Conservation (phyloP, 2,329 filamentous ascomycete species). For the Fusarium domesticum region DNA sequence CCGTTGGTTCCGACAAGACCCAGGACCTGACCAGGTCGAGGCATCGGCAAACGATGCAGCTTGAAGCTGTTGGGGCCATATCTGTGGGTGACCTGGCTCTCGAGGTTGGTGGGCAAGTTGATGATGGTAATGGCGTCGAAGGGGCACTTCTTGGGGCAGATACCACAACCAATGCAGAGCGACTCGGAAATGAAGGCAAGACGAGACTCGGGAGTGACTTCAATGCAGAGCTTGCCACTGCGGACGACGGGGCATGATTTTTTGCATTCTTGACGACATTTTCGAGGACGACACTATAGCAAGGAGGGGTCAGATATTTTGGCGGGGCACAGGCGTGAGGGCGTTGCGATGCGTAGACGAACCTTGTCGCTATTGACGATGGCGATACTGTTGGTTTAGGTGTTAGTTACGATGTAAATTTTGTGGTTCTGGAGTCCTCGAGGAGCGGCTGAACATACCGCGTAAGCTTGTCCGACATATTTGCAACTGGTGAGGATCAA, state of each 20-base stretch:
- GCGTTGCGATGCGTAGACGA: conserved; percentile 17
- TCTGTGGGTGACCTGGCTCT: conserved; percentile 95
- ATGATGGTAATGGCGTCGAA: conserved; percentile 99
- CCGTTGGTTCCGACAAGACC: conserved; percentile 98
- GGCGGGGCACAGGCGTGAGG: conserved; percentile 25
- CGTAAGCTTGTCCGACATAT: conserved; percentile 91
- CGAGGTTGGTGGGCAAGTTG: conserved; percentile 99
- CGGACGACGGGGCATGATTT: conserved; percentile 97
- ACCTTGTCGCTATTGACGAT: conserved; percentile 99
- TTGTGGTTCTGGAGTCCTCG: neutral
- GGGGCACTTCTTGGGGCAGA: conserved; percentile 98
- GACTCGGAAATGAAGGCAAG: conserved; percentile 98
- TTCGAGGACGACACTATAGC: conserved; percentile 45
- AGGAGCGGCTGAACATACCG: conserved; percentile 60
- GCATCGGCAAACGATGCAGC: conserved; percentile 93
- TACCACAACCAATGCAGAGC: conserved; percentile 97
- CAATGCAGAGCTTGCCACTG: conserved; percentile 95
- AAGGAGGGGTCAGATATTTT: conserved; percentile 28
- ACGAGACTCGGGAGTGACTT: conserved; percentile 82
- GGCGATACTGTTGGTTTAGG: conserved; percentile 67
- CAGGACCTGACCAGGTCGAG: conserved; percentile 89
- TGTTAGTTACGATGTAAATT: conserved; percentile 24
- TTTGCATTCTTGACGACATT: conserved; percentile 99
- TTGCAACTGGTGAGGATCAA: conserved; percentile 33
- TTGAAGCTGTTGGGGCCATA: conserved; percentile 99